A percentile compares a stretch with the other conserved stretches of the same genome.
Conservation (phyloP, 2,329 filamentous ascomycete species). For the Colletotrichum melonis region DNA sequence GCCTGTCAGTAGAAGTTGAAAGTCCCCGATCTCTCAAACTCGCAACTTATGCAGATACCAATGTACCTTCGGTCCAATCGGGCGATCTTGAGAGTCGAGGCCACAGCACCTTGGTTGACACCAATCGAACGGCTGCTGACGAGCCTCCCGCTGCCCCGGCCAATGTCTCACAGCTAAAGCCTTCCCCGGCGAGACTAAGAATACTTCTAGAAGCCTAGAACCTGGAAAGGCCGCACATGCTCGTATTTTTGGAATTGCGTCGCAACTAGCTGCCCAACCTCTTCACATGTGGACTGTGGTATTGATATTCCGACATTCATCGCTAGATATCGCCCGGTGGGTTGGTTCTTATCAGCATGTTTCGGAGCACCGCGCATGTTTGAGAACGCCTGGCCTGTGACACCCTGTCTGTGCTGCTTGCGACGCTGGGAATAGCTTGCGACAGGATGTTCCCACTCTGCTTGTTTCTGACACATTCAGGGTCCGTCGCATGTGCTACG, state of each 20-base stretch:
- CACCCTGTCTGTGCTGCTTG: slow-evolving; percentile 12
- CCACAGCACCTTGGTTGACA: not conserved
- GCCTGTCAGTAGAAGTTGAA: not conserved
- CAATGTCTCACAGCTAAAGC: not conserved
- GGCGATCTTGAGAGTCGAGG: not conserved
- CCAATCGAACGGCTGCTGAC: not conserved
- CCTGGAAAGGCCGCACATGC: not conserved
- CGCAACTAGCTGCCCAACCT: not conserved
- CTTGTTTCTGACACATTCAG: slow-evolving; percentile 9
- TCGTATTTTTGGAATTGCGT: not conserved
- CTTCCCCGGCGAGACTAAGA: not conserved
- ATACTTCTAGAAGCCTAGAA: slow-evolving; percentile 16
- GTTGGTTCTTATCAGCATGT: not conserved
- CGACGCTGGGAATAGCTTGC: slow-evolving; percentile 31
- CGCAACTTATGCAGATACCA: not conserved
- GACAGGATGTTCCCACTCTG: slow-evolving; percentile 15
- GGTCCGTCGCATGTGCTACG: slow-evolving; percentile 8
- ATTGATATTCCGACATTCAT: not conserved
- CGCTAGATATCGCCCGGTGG: not conserved
- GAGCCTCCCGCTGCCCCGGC: not conserved
- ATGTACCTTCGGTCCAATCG: slow-evolving; percentile 7
- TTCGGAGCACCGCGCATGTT: not conserved
- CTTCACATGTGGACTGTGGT: not conserved
- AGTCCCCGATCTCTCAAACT: not conserved
- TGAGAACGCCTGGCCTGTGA: slow-evolving; percentile 30